Conservation (phyloP, 345 rosid genomes). For the Cochlearia excelsa region DNA sequence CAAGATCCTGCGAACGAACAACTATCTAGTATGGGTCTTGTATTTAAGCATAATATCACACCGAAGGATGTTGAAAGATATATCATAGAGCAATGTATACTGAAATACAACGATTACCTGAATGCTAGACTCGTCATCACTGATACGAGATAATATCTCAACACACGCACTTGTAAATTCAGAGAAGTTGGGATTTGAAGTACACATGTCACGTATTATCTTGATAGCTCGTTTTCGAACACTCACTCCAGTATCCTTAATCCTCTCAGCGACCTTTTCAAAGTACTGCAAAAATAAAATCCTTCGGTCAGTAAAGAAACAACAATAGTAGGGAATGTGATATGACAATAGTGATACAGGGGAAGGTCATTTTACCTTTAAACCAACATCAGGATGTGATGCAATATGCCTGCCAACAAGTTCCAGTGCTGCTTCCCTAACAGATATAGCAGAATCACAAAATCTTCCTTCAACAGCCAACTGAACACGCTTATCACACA, state of each 20-base stretch:
- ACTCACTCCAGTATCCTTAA: conserved; percentile 98
- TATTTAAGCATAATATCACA: conserved; percentile 8
- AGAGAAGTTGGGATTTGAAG: conserved; percentile 75
- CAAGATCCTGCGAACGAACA: conserved; percentile 67
- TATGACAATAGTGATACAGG: conserved; percentile 17
- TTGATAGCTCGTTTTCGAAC: conserved; percentile 96
- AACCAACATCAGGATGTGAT: conserved; percentile 94
- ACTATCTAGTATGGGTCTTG: conserved; percentile 17
- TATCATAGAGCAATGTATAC: conserved; percentile 17
- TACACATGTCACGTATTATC: conserved; percentile 96
- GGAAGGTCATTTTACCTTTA: conserved; percentile 54
- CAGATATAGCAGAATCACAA: conserved; percentile 98
- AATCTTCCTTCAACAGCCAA: conserved; percentile 98
- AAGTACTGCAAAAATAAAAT: conserved; percentile 61
- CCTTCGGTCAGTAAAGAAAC: conserved; percentile 5
- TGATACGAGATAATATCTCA: conserved; percentile 90
- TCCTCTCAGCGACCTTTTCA: conserved; percentile 98
- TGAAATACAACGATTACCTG: conserved; percentile 53
- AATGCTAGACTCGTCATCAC: conserved; percentile 93
- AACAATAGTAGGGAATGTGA: conserved; percentile 16
- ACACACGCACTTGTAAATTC: conserved; percentile 85
- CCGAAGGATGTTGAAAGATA: conserved; percentile 1
- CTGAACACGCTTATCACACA: conserved; percentile 89
- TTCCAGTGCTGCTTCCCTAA: conserved; percentile 97
- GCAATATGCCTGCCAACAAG: conserved; percentile 98